Percentiles rank a stretch among this genome's conserved stretches.
phyloP scores from a whole-genome alignment of 2,329 filamentous ascomycete genomes.

The Raffaelea arxii region DNA sequence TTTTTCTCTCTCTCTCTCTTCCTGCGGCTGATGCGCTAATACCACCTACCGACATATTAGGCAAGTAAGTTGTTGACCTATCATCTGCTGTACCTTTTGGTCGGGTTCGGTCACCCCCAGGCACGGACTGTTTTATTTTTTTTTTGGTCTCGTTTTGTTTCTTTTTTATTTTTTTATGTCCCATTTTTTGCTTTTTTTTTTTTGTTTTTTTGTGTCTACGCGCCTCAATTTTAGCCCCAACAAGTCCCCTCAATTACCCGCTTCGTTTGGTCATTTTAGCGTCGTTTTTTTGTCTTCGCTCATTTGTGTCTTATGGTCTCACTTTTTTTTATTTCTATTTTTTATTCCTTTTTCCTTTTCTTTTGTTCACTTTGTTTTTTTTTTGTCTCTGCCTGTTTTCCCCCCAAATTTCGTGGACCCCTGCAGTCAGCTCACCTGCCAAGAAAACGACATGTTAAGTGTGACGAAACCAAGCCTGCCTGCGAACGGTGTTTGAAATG shows the following conservation, averaged over 20 bases:
- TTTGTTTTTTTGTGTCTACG: background rate
- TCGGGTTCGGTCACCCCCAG: too few relatives aligned
- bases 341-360: background rate
- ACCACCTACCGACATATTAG: too few relatives aligned
- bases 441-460: slow-evolving; percentile 17
- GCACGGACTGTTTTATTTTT: too few relatives aligned
- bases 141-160: background rate
- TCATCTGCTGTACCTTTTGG: too few relatives aligned
- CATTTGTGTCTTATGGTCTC: too few relatives aligned
- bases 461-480: slow-evolving; percentile 19
- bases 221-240: too few relatives aligned
- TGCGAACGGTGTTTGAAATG: slow-evolving; percentile 21
- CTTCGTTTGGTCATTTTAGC: background rate
- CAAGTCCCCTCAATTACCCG: too few relatives aligned
- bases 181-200: background rate
- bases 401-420: slow-evolving; percentile 4
- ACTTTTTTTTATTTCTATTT: background rate
- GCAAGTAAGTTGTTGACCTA: background rate
- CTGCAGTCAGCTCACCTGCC: too few relatives aligned
- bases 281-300: background rate
- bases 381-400: background rate
- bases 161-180: background rate
- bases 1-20: too few relatives aligned
- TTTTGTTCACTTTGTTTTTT: background rate
- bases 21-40: too few relatives aligned